Evolutionary conservation across 2,329 filamentous ascomycete genomes (phyloP), one percentile per base, ranked within the genome.

Genomic region (Fusarium papillatum): DNA sequence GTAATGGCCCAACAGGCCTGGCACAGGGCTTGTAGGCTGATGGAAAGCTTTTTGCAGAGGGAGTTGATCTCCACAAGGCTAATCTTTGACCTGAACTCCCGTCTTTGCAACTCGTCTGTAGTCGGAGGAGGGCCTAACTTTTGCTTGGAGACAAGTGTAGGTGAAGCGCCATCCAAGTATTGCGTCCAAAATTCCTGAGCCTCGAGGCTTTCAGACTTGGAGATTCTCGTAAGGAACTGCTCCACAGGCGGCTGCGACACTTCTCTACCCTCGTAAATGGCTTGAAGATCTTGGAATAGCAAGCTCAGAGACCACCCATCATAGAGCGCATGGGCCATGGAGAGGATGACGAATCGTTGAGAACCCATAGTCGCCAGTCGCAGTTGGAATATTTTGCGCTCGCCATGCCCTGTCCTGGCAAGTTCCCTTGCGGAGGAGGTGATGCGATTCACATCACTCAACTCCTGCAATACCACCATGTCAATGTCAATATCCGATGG

Each of bases 301-400:
- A 97, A 85, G 5, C 88, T 87, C 16, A 98, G 88, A 4, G 95
- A 98, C 90, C 93, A 95, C 1, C 96, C 96, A 80, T 98, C 96
- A 76, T 98, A 98, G 24, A 98, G 87, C 2, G 95, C 95, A 83
- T 98, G 96, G 0, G 95, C 90, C 46, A 98, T 92, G 0, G 95
- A 96, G 1, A 98, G 81, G 7, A 93, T 80, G 2, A 93, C 73
- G 67, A 88, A 90, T 5, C 70, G 83, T 41, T 78, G 80, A 17
- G 70, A 76, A 4, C 72, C 83, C 1, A 82, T 80, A 8, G 71
- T 78, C 5, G 83, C 83, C 64, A 90, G 83, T 0, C 81, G 83
- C 1, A 93, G 78, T 66, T 91, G 90, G 9, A 93, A 82, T 4
- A 93, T 78, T 11, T 83, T 64, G 1, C 81, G 79, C 11, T 64